Evolutionary conservation across 148 eudicot genomes (phyloP), one percentile per base, ranked within the genome.

Genomic region (Vaccinium vitisidaea): DNA sequence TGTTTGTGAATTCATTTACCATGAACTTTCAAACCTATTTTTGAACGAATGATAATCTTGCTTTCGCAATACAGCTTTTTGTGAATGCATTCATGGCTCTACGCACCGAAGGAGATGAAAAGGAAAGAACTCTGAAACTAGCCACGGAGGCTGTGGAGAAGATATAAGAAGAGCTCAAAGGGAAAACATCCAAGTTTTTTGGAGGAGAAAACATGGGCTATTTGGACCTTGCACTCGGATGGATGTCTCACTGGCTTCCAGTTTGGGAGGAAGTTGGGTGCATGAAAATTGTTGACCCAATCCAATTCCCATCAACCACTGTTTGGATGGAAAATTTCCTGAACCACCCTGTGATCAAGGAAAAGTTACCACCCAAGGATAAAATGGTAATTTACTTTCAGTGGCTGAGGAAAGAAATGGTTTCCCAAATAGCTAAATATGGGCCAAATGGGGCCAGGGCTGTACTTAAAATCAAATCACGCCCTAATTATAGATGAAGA

Each of bases 191-290:
- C 2, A 83, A 25, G 27, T 88, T 83, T 61, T 84, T 88, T 56
- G 90, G 86, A 79, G 89, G 89, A 21, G 87, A 85, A 58, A 79
- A 5, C 36, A 75, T 88, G 3, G 90, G 88, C 58, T 85, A 78
- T 67, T 16, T 85, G 76, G 88, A 88, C 48, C 27, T 88, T 21
- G 83, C 80, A 46, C 16, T 86, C 0, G 90, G 90, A 75, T 88
- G 83, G 78, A 54, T 88, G 15, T 2, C 86, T 49, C 52, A 77
- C 16, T 18, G 2, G 50, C 39, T 86, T 46, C 86, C 85, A 21
- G 49, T 78, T 55, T 86, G 84, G 86, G 88, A 88, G 78, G 88
- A 86, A 54, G 67, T 86, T 30, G 88, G 84, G 12, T 36, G 58
- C 36, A 77, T 88, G 49, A 86, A 86, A 61, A 81, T 88, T 75